Evolutionary conservation across 2,329 filamentous ascomycete genomes (phyloP).

Genomic region (Alternaria brassicae): DNA sequence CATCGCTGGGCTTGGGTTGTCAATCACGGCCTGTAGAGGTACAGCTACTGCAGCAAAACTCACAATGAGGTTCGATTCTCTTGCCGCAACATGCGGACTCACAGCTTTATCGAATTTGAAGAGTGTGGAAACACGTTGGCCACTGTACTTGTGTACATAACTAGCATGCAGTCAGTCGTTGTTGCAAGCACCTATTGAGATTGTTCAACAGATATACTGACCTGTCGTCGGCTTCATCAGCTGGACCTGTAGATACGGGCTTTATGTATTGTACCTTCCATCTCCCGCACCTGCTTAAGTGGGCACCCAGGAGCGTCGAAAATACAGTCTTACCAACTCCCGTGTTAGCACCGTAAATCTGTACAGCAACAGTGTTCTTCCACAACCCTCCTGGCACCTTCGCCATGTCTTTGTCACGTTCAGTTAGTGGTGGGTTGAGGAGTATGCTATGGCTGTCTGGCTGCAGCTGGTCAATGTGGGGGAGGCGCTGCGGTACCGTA

Average conservation of each 20-base stretch:
- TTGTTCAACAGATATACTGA: slow-evolving; percentile 45
- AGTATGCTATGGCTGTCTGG: neutral
- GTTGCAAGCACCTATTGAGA: neutral
- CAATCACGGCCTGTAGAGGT: neutral
- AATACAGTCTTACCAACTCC: slow-evolving; percentile 86
- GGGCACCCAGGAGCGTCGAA: slow-evolving; percentile 73
- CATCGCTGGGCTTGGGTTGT: slow-evolving; percentile 34
- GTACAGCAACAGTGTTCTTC: slow-evolving; percentile 72
- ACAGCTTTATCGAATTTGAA: slow-evolving; percentile 76
- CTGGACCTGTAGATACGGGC: slow-evolving; percentile 78
- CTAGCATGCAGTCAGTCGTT: slow-evolving; percentile 48
- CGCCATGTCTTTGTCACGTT: slow-evolving; percentile 39
- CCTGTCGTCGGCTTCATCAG: slow-evolving; percentile 73
- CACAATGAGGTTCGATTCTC: slow-evolving; percentile 28
- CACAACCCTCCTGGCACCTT: slow-evolving; percentile 68
- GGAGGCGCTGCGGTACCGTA: slow-evolving; percentile 8
- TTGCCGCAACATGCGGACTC: slow-evolving; percentile 79
- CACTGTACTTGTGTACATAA: slow-evolving; percentile 68
- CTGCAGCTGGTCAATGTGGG: neutral
- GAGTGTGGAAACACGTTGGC: slow-evolving; percentile 65
- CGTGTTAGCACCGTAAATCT: slow-evolving; percentile 85
- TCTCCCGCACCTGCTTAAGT: slow-evolving; percentile 44
- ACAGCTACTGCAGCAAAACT: slow-evolving; percentile 6
- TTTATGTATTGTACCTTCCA: slow-evolving; percentile 72
- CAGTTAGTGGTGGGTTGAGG: slow-evolving; percentile 1